Evolutionary conservation across 2,329 filamentous ascomycete species (phyloP).

Genomic region (Dryadomyces sulphureus): DNA sequence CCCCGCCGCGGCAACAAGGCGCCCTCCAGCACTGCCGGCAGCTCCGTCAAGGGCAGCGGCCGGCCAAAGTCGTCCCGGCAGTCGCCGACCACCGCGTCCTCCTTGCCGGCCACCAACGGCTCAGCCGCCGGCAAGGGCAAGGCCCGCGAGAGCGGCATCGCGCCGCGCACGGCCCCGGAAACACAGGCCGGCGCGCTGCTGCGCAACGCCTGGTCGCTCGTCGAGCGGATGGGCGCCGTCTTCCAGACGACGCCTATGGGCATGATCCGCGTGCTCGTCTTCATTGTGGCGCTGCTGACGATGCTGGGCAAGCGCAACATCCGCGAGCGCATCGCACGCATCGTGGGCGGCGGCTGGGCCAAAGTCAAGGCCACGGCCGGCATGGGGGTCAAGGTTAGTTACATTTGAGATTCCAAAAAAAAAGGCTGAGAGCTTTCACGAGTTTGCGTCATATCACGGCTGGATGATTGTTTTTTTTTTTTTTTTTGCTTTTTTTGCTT

Average conservation of each 20-base stretch:
- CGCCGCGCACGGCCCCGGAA: constrained; percentile 23
- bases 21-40: constrained; percentile 19
- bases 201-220: constrained; percentile 31
- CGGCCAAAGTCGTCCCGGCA: constrained; percentile 17
- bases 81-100: background rate
- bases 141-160: constrained; percentile 12
- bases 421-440: too few species aligned
- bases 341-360: constrained; percentile 58
- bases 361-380: constrained; percentile 76
- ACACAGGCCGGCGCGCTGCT: constrained; percentile 38
- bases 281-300: constrained; percentile 63
- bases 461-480: constrained; percentile 13
- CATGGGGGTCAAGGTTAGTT: constrained; percentile 96
- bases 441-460: background rate
- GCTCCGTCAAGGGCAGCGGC: constrained; percentile 14
- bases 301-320: constrained; percentile 63
- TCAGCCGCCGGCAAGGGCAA: constrained; percentile 6
- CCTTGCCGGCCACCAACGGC: background rate
- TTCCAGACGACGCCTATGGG: constrained; percentile 42
- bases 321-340: constrained; percentile 55
- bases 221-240: constrained; percentile 34
- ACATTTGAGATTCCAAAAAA: constrained; percentile 46
- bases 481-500: background rate
- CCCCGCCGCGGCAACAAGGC: constrained; percentile 48
- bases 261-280: constrained; percentile 53